A percentile compares a stretch with the other conserved stretches of the same genome.
phyloP scores from a whole-genome alignment of 192 early-diverging fungal genomes.

The Coemansia sp. region DNA sequence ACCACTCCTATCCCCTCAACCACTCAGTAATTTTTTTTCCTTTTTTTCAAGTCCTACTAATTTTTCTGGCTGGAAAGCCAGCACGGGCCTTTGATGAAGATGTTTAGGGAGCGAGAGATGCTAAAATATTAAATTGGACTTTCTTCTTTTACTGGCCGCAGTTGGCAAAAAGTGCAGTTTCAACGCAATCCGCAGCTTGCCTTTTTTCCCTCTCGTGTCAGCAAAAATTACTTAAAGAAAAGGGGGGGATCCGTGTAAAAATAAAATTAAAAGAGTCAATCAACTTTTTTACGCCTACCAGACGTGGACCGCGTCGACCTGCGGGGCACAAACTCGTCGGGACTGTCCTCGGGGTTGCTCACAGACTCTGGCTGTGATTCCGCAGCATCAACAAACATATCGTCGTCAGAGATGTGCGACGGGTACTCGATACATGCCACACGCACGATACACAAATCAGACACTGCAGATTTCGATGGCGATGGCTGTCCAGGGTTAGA shows the following conservation, averaged over 20 bases:
- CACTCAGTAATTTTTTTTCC: too few species aligned
- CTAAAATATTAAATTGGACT: too few species aligned
- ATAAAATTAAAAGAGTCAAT: background rate
- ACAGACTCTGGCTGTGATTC: background rate
- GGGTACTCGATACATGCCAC: slow-evolving; percentile 39
- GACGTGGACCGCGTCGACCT: background rate
- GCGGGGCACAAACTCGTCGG: slow-evolving; percentile 2
- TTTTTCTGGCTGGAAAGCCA: too few species aligned
- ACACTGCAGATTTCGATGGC: background rate
- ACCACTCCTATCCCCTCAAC: too few species aligned
- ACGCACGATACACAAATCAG: slow-evolving; percentile 12
- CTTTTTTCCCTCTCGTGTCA: too few species aligned
- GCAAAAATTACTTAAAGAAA: too few species aligned
- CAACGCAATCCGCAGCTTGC: too few species aligned
- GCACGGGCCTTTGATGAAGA: too few species aligned
- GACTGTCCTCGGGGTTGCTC: background rate
- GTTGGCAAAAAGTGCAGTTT: too few species aligned
- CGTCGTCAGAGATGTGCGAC: background rate
- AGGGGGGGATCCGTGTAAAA: background rate
- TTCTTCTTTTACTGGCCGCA: too few species aligned
- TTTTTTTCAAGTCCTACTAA: too few species aligned
- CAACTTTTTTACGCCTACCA: slow-evolving; percentile 2
- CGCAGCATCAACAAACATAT: background rate
- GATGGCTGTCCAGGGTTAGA: background rate
- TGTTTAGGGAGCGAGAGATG: too few species aligned